Evolutionary conservation across 2,329 filamentous ascomycete genomes (phyloP).

Genomic region (Amphichorda felina): DNA sequence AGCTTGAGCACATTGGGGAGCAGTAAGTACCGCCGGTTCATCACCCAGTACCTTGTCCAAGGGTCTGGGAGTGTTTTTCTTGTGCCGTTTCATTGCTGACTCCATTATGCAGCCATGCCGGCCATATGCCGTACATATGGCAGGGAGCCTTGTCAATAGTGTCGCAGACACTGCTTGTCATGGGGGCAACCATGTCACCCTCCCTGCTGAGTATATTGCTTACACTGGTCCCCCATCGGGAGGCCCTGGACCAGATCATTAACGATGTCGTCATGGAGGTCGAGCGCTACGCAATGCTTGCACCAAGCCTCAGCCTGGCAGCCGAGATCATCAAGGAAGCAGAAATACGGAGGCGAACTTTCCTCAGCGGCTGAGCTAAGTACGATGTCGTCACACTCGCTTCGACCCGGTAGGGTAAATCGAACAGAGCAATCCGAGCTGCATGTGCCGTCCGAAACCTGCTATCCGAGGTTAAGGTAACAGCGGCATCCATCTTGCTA

Average conservation of each 20-base stretch:
- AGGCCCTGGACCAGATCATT: slow-evolving; percentile 64
- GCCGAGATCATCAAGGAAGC: slow-evolving; percentile 74
- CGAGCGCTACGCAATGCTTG: slow-evolving; percentile 60
- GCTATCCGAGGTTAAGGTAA: too few relatives aligned
- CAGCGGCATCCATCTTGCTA: too few relatives aligned
- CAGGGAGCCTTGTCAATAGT: slow-evolving; percentile 76
- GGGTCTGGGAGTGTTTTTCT: too few relatives aligned
- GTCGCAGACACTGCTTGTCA: slow-evolving; percentile 68
- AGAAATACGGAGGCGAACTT: slow-evolving; percentile 56
- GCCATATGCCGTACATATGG: slow-evolving; percentile 78
- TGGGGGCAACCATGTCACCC: slow-evolving; percentile 74
- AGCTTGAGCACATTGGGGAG: slow-evolving; percentile 66
- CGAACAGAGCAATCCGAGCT: too few relatives aligned
- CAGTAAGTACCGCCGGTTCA: slow-evolving; percentile 47
- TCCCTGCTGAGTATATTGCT: slow-evolving; percentile 56
- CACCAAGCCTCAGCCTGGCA: slow-evolving; percentile 64
- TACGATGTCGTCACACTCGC: not conserved
- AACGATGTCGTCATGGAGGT: slow-evolving; percentile 67
- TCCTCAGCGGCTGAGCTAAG: slow-evolving; percentile 35
- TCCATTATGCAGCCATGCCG: slow-evolving; percentile 48
- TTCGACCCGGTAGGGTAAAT: too few relatives aligned
- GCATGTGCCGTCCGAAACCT: too few relatives aligned
- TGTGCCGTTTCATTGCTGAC: too few relatives aligned
- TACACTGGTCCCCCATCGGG: slow-evolving; percentile 39
- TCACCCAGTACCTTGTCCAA: not conserved